These are phyloP conservation scores for Coriolopsis trogii DNA, from an alignment of 1,284 basidiomycete genomes.

Conservation along the genomic window DNA sequence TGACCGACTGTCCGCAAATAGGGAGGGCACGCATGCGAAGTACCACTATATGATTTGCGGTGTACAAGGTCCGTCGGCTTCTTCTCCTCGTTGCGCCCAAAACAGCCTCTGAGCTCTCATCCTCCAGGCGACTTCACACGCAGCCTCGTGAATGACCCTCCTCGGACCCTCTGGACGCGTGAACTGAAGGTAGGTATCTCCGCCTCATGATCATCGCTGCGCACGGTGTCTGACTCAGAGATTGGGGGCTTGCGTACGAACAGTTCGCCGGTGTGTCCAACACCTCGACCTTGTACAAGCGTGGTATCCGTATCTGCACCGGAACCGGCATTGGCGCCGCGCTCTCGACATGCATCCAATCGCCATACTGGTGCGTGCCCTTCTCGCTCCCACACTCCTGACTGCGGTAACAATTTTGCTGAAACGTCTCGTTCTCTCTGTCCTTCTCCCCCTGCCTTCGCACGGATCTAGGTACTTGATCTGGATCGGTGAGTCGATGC, in stretches of 20 bases:
- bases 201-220: conserved; percentile 3
- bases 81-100: neutral
- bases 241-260: too few relatives aligned
- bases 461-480: conserved; percentile 61
- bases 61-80: conserved; percentile 56
- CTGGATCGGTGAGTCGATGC: conserved; percentile 65
- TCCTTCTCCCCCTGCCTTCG: conserved; percentile 1
- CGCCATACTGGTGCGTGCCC: conserved; percentile 61
- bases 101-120: conserved; percentile 6
- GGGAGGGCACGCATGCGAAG: conserved; percentile 68
- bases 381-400: conserved; percentile 5
- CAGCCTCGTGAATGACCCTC: conserved; percentile 68
- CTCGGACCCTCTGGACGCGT: conserved; percentile 70
- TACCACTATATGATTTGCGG: conserved; percentile 80
- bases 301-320: conserved; percentile 77
- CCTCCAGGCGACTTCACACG: conserved; percentile 69
- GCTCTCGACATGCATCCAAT: conserved; percentile 74
- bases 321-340: conserved; percentile 79
- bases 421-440: conserved; percentile 14
- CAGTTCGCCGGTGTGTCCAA: conserved; percentile 81
- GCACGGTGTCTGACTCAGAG: conserved; percentile 1
- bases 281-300: conserved; percentile 72
- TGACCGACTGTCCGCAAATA: conserved; percentile 30
- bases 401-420: conserved; percentile 13
- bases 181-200: conserved; percentile 62